These are phyloP conservation scores for Debaryomyces psychrophilus DNA, from an alignment of 1,139 yeast genomes.

Conservation along the genomic window DNA sequence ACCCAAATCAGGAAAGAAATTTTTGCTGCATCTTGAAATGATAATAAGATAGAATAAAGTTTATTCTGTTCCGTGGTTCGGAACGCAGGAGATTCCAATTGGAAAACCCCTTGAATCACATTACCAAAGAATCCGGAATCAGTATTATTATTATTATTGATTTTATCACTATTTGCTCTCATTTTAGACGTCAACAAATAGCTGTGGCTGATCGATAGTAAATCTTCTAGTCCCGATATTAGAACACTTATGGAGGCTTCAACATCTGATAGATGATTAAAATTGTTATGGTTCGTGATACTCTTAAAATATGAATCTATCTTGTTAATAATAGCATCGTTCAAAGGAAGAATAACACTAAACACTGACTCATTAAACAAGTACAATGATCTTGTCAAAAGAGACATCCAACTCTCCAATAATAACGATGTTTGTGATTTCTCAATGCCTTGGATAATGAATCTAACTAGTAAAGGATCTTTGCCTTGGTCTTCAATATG, in stretches of 20 bases:
- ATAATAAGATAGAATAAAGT: constrained; percentile 56
- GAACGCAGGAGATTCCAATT: constrained; percentile 69
- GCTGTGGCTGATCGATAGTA: constrained; percentile 64
- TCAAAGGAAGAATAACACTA: constrained; percentile 52
- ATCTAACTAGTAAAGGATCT: constrained; percentile 37
- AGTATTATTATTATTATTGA: constrained; percentile 12
- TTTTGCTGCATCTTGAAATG: constrained; percentile 64
- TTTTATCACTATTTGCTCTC: constrained; percentile 22
- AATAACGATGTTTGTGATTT: constrained; percentile 39
- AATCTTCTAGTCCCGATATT: constrained; percentile 67
- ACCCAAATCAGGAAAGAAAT: constrained; percentile 68
- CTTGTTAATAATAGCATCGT: constrained; percentile 53
- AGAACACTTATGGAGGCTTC: constrained; percentile 56
- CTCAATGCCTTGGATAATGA: constrained; percentile 44
- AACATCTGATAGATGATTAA: constrained; percentile 29
- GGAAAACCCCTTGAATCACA: constrained; percentile 86
- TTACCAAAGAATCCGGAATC: constrained; percentile 68
- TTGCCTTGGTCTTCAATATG: constrained; percentile 36
- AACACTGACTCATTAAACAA: constrained; percentile 55
- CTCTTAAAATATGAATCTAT: constrained; percentile 39
- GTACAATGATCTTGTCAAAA: constrained; percentile 49
- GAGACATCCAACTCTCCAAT: constrained; percentile 50
- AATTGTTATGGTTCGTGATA: constrained; percentile 15
- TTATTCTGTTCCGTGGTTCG: constrained; percentile 58
- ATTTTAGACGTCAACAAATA: constrained; percentile 46